Evolutionary conservation across 371 early-diverging fungal genomes (phyloP).

Genomic region (Lichtheimia ornata): DNA sequence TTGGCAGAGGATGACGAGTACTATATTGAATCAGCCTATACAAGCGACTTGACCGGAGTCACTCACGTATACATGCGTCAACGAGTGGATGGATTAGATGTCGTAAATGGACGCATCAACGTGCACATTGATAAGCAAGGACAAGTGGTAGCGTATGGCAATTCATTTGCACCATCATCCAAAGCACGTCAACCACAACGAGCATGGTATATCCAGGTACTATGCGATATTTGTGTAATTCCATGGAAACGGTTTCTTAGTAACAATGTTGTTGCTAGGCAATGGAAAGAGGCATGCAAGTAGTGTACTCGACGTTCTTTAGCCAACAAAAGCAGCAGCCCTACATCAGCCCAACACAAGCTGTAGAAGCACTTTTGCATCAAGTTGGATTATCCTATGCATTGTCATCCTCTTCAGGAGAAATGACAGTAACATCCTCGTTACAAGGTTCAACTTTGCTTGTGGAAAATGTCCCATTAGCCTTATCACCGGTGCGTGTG

Average conservation of each 20-base stretch:
- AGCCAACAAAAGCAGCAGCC: conserved; percentile 9
- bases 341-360: conserved; percentile 25
- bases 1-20: conserved; percentile 1
- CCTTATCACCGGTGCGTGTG: conserved; percentile 58
- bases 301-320: conserved; percentile 2
- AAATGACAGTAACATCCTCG: conserved; percentile 1
- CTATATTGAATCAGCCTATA: conserved; percentile 61
- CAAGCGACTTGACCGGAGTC: conserved; percentile 71
- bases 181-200: not conserved
- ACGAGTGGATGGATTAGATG: conserved; percentile 70
- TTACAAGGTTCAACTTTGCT: not conserved
- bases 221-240: too few relatives aligned
- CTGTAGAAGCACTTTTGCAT: conserved; percentile 28
- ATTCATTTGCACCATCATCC: conserved; percentile 61
- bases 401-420: not conserved
- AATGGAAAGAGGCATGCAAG: conserved; percentile 22
- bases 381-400: not conserved
- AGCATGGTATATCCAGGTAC: conserved; percentile 4
- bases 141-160: conserved; percentile 70
- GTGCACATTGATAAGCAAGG: conserved; percentile 77
- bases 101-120: conserved; percentile 82
- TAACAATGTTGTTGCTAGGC: not conserved
- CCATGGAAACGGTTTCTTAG: too few relatives aligned
- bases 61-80: conserved; percentile 86
- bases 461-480: conserved; percentile 59